These are phyloP conservation scores for Cystobasidium tubakii DNA, from an alignment of 768 basidiomycete species.

Conservation along the genomic window DNA sequence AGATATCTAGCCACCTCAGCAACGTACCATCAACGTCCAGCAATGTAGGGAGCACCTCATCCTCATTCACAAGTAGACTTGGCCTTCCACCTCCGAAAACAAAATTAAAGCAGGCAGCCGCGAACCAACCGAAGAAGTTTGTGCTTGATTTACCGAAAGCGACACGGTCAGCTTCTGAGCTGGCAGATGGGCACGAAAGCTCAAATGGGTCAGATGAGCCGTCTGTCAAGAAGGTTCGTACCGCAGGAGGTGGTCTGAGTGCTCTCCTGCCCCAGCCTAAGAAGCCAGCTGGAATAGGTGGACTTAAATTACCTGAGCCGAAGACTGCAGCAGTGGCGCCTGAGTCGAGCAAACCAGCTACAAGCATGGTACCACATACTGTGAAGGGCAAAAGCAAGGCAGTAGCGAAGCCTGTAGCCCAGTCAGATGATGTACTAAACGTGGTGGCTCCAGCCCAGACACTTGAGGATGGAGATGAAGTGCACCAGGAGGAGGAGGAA, in stretches of 20 bases:
- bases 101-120: background rate
- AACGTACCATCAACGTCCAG: background rate
- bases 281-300: slow-evolving; percentile 1
- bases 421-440: background rate
- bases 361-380: slow-evolving; percentile 14
- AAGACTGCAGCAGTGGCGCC: background rate
- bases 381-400: slow-evolving; percentile 16
- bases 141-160: slow-evolving; percentile 27
- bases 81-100: slow-evolving; percentile 31
- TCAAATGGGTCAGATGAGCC: slow-evolving; percentile 7
- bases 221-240: background rate
- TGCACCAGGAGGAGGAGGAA: background rate
- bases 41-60: background rate
- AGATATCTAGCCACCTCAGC: background rate
- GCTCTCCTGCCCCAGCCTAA: slow-evolving; percentile 21
- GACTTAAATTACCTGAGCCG: slow-evolving; percentile 3
- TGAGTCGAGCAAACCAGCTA: slow-evolving; percentile 1
- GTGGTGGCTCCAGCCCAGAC: background rate
- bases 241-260: slow-evolving; percentile 5
- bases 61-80: slow-evolving; percentile 21
- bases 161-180: background rate
- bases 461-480: background rate
- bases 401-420: background rate
- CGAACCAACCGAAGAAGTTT: slow-evolving; percentile 35
- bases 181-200: background rate